Evolutionary conservation across 2,329 filamentous ascomycete genomes (phyloP), one percentile per base, ranked within the genome.

Genomic region (Epicoccum sorghinum): DNA sequence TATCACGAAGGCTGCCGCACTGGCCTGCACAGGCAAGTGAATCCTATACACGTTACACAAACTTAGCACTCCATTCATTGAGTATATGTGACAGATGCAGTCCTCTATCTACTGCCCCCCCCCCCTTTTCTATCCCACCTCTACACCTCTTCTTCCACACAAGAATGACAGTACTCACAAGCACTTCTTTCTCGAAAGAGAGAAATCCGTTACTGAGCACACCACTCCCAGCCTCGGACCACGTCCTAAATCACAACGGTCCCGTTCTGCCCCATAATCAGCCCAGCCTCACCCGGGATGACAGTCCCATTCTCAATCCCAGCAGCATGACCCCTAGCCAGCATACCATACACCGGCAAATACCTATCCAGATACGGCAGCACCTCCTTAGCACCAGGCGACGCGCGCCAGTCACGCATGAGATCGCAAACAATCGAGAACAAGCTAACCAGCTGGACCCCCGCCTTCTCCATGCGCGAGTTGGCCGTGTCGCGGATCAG

Each of bases 351-450:
- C 25, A 81, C 83, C 2, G 88, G 87, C 67, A 84, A 78, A 66
- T 87, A 89, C 74, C 78, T 77, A 69, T 89, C 86, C 45, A 90
- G 74, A 72, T 80, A 88, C 10, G 87, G 86, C 54, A 89, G 74
- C 4, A 90, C 70, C 75, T 86, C 79, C 29, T 70, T 64, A 24
- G 81, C 66, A 44, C 78, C 78, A 7, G 81, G 81, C 7, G 76
- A 80, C 58, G 78, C 77, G 40, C 86, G 79, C 87, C 87, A 90
- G 69, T 90, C 87, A 30, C 87, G 80, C 87, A 90, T 89, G 48
- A 90, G 74, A 61, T 90, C 87, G 65, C 82, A 83, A 13, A 86
- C 77, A 55, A 90, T 86, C 24, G 80, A 79, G 63, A 90, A 89
- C 54, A 87, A 69, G 13, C 80, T 81, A 25, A 87, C 80, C 25